These are phyloP conservation scores for Rhodofomes roseus DNA, from an alignment of 1,284 basidiomycete species.

Conservation along the genomic window DNA sequence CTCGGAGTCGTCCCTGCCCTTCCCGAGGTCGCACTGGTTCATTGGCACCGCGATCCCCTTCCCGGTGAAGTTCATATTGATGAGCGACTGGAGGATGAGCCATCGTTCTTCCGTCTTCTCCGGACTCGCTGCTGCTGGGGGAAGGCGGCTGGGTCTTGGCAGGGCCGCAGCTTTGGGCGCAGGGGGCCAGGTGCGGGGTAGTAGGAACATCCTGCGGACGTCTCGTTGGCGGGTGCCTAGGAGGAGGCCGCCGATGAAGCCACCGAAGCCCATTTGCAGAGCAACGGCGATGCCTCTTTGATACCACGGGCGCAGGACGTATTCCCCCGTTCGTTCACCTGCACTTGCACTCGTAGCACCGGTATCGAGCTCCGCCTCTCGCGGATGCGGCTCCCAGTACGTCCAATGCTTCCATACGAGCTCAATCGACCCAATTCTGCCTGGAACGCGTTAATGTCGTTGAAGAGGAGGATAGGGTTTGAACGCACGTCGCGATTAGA, in stretches of 20 bases:
- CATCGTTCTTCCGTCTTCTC: background rate
- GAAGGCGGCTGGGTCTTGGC: background rate
- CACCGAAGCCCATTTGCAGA: conserved; percentile 31
- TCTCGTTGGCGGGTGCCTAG: conserved; percentile 33
- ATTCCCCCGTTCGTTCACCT: conserved; percentile 12
- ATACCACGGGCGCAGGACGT: conserved; percentile 33
- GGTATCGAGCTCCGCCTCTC: conserved; percentile 11
- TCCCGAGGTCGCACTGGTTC: conserved; percentile 27
- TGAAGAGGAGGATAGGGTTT: background rate
- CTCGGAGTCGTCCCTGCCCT: conserved; percentile 27
- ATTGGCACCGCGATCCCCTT: conserved; percentile 35
- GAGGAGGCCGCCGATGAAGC: conserved; percentile 30
- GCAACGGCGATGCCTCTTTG: conserved; percentile 32
- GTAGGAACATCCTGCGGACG: conserved; percentile 33
- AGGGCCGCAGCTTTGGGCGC: background rate
- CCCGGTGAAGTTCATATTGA: conserved; percentile 25
- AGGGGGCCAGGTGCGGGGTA: conserved; percentile 18
- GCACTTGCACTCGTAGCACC: conserved; percentile 1
- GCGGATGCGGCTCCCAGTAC: conserved; percentile 20
- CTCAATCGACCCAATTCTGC: conserved; percentile 29
- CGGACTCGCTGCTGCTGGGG: background rate
- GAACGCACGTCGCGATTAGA: conserved; percentile 32
- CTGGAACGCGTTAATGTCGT: background rate
- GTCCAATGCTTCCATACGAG: conserved; percentile 39
- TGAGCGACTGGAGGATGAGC: background rate